These are phyloP conservation scores for Sordariomycetes sp. DNA, from an alignment of 2,329 filamentous ascomycete species.

Conservation along the genomic window DNA sequence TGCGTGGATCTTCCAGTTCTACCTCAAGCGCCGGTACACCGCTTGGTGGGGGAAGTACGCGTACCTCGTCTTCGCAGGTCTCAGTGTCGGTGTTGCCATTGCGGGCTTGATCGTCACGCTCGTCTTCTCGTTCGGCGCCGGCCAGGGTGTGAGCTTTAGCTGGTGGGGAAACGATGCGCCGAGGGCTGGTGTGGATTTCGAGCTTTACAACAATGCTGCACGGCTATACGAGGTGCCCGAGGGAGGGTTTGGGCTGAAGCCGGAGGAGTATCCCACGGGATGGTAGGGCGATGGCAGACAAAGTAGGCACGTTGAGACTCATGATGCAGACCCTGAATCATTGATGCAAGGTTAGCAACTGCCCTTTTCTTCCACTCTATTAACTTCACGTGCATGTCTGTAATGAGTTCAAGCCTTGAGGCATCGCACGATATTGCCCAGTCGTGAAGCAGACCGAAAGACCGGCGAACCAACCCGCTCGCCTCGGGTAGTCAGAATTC, in stretches of 20 bases:
- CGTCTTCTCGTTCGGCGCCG: constrained; percentile 11
- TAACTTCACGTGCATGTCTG: no score
- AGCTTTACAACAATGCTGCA: constrained; percentile 10
- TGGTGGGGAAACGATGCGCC: constrained; percentile 8
- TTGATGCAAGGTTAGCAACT: no score
- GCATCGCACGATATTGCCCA: no score
- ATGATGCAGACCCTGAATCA: no score
- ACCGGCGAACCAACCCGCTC: no score
- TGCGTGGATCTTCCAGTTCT: constrained; percentile 16
- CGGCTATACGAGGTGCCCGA: constrained; percentile 6
- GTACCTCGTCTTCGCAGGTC: constrained; percentile 15
- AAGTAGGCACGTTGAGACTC: no score
- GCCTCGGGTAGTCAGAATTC: no score
- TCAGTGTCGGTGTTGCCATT: constrained; percentile 11
- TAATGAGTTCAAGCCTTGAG: no score
- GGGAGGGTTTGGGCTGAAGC: constrained; percentile 8
- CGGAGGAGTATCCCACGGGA: constrained; percentile 7
- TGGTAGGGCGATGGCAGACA: no score
- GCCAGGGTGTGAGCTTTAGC: constrained; percentile 4
- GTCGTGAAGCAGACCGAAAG: no score
- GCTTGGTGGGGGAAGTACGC: constrained; percentile 19
- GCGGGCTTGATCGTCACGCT: constrained; percentile 8
- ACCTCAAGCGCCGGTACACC: constrained; percentile 15
- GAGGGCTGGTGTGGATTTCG: constrained; percentile 9
- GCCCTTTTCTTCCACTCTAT: no score